phyloP scores from a whole-genome alignment of 169 alveolate genomes.

The Cytauxzoon felis region DNA sequence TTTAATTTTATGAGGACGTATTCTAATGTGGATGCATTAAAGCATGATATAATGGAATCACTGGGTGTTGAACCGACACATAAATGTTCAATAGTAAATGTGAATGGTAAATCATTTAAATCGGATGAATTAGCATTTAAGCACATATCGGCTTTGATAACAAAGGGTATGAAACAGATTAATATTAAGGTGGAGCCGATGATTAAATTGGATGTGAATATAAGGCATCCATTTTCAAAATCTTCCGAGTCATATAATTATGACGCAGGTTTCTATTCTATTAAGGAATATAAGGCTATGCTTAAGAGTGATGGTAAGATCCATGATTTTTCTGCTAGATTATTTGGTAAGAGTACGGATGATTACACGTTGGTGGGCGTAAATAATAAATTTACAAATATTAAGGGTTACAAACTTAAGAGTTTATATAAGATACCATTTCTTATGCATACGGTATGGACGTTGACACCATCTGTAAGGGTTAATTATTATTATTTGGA shows the following conservation, averaged over 20 bases:
- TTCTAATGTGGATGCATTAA: conserved; percentile 8
- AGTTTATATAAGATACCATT: conserved; percentile 26
- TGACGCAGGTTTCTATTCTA: conserved; percentile 34
- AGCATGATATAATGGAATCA: conserved; percentile 32
- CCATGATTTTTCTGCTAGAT: conserved; percentile 10
- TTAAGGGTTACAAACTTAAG: conserved; percentile 14
- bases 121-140: conserved; percentile 30
- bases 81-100: conserved; percentile 20
- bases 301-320: conserved; percentile 10
- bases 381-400: conserved; percentile 36
- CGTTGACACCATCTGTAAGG: conserved; percentile 51
- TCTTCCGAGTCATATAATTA: conserved; percentile 30
- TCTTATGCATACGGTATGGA: conserved; percentile 28
- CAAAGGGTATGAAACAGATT: conserved; percentile 17
- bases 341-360: conserved; percentile 31
- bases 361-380: conserved; percentile 49
- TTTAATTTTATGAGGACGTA: conserved; percentile 38
- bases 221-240: conserved; percentile 51
- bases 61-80: conserved; percentile 54
- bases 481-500: conserved; percentile 41
- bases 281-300: conserved; percentile 28
- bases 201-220: conserved; percentile 26
- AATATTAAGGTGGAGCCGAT: conserved; percentile 39
- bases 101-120: conserved; percentile 22
- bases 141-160: conserved; percentile 25